phyloP scores from a whole-genome alignment of 345 rosid genomes.

The Pseudoturritis turrita region DNA sequence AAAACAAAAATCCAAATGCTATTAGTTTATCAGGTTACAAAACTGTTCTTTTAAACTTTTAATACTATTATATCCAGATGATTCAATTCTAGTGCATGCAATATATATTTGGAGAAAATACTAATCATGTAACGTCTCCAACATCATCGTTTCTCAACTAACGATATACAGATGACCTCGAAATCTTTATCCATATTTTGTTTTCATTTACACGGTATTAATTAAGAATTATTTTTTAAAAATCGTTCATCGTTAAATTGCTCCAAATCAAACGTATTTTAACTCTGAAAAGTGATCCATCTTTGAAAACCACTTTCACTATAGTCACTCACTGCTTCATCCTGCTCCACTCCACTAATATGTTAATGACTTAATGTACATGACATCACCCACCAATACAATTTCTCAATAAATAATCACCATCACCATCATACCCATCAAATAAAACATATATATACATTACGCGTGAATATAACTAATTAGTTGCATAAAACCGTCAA shows the following conservation, averaged over 20 bases:
- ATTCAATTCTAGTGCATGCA: neutral
- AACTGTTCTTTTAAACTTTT: neutral
- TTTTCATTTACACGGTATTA: neutral
- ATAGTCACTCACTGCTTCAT: neutral
- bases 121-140: neutral
- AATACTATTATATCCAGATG: neutral
- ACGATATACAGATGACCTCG: neutral
- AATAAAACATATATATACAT: neutral
- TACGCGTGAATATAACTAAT: neutral
- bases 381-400: constrained; percentile 15
- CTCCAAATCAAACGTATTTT: neutral
- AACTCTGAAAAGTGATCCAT: neutral
- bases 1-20: neutral
- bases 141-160: too few species aligned
- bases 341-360: constrained; percentile 9
- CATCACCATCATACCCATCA: neutral
- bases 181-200: neutral
- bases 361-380: constrained; percentile 7
- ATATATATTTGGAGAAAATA: neutral
- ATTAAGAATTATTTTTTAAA: neutral
- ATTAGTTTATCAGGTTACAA: neutral
- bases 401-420: neutral
- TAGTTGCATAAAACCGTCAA: neutral
- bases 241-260: too few species aligned
- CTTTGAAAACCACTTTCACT: neutral